Conservation (phyloP, 352 stramenopile species). For the Pythium coloratum region DNA sequence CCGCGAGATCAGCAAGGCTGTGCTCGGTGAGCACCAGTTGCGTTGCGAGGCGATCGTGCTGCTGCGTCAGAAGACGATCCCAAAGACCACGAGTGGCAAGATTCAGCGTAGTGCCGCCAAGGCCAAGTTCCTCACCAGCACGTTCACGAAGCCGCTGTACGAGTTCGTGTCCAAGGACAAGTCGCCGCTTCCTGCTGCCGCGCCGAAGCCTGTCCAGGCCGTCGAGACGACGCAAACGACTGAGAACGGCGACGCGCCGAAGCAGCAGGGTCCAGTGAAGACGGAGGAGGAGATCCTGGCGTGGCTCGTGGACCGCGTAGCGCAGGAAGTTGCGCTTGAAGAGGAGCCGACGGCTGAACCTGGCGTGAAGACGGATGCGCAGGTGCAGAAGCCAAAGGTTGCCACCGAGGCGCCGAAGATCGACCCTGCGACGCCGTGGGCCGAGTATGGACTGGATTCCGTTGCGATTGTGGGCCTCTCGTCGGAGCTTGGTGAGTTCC, state of each 20-base stretch:
- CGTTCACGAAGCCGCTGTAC: constrained; percentile 51
- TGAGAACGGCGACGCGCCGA: constrained; percentile 20
- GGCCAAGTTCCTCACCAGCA: constrained; percentile 43
- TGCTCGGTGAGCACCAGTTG: constrained; percentile 72
- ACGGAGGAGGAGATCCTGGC: constrained; percentile 67
- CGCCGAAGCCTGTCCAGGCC: constrained; percentile 9
- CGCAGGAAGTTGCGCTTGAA: constrained; percentile 41
- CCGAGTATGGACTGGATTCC: constrained; percentile 36
- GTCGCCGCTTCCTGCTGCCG: constrained; percentile 12
- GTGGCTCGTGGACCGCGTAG: constrained; percentile 67
- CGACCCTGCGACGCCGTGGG: constrained; percentile 30
- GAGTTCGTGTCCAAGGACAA: constrained; percentile 48
- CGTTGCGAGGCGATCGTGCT: constrained; percentile 75
- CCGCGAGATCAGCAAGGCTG: constrained; percentile 58
- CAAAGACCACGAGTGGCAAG: constrained; percentile 86
- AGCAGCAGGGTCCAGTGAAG: constrained; percentile 42
- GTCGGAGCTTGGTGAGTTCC: constrained; percentile 42
- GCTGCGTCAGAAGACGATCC: constrained; percentile 65
- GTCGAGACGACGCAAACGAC: constrained; percentile 6
- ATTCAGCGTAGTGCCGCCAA: constrained; percentile 77
- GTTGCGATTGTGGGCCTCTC: constrained; percentile 40
- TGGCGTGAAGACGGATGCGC: not conserved
- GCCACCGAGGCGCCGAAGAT: constrained; percentile 18
- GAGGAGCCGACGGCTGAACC: constrained; percentile 18
- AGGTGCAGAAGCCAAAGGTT: not conserved